Evolutionary conservation across 2,329 filamentous ascomycete genomes (phyloP).

Genomic region (Ophiostoma ips): DNA sequence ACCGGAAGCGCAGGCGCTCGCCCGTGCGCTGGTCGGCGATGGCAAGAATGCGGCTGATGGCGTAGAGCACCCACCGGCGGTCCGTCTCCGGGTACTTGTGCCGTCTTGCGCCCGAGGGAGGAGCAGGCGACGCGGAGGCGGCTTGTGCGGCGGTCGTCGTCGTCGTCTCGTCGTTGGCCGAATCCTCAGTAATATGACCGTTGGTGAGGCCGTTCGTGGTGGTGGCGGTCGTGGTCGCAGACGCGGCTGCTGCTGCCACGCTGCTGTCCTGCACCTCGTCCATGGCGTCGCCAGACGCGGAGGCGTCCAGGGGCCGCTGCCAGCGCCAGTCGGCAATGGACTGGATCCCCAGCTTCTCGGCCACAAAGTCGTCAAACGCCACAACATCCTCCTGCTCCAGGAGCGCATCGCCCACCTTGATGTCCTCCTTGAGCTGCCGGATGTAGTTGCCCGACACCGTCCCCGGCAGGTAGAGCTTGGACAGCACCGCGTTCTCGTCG

Average conservation of each 20-base stretch:
- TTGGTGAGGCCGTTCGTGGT: no score
- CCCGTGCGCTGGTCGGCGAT: slow-evolving; percentile 2
- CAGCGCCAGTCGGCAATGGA: slow-evolving; percentile 11
- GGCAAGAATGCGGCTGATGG: slow-evolving; percentile 44
- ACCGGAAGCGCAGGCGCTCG: slow-evolving; percentile 19
- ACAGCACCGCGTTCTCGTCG: background rate
- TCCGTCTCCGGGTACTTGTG: slow-evolving; percentile 40
- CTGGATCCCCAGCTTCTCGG: slow-evolving; percentile 31
- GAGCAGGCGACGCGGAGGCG: background rate
- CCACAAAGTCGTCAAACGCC: slow-evolving; percentile 30
- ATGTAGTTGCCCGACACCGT: slow-evolving; percentile 37
- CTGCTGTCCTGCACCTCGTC: slow-evolving; percentile 7
- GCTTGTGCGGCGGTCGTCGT: background rate
- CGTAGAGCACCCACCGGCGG: slow-evolving; percentile 50
- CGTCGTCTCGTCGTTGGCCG: background rate
- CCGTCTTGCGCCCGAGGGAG: background rate
- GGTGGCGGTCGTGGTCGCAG: background rate
- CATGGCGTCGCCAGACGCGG: slow-evolving; percentile 2
- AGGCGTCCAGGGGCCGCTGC: slow-evolving; percentile 15
- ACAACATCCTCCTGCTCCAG: slow-evolving; percentile 31
- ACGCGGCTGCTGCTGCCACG: background rate
- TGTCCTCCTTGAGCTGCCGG: slow-evolving; percentile 29
- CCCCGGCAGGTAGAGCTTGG: slow-evolving; percentile 28
- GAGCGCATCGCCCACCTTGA: slow-evolving; percentile 33
- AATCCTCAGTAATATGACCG: no score